phyloP scores from a whole-genome alignment of 345 rosid species.

The Pugionium cornutum region DNA sequence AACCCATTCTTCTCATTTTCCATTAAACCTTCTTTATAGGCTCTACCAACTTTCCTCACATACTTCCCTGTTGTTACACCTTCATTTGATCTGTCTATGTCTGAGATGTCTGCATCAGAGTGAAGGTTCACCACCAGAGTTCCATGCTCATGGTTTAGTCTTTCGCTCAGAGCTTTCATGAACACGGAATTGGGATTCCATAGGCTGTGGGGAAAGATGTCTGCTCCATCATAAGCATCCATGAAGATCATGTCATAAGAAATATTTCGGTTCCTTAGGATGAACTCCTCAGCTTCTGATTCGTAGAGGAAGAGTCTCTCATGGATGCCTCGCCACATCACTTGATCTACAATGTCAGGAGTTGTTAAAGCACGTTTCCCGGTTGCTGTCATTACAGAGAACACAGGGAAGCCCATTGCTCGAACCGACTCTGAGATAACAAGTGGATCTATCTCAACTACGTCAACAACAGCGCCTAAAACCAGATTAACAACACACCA shows the following conservation, averaged over 20 bases:
- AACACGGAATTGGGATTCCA: constrained; percentile 77
- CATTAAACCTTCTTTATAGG: constrained; percentile 57
- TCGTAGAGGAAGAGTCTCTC: constrained; percentile 80
- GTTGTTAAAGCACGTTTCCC: constrained; percentile 50
- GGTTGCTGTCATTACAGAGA: constrained; percentile 51
- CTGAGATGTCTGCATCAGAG: constrained; percentile 51
- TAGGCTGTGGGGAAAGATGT: constrained; percentile 75
- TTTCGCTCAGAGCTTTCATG: constrained; percentile 55
- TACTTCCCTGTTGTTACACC: constrained; percentile 50
- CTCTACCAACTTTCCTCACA: constrained; percentile 55
- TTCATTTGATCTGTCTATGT: constrained; percentile 34
- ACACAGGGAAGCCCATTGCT: constrained; percentile 91
- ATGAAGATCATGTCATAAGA: constrained; percentile 72
- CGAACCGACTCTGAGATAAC: constrained; percentile 73
- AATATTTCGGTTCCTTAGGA: constrained; percentile 43
- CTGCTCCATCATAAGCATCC: constrained; percentile 95
- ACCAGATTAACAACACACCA: not conserved
- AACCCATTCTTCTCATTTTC: constrained; percentile 47
- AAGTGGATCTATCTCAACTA: constrained; percentile 81
- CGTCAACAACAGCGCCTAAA: constrained; percentile 70
- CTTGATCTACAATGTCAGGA: constrained; percentile 52
- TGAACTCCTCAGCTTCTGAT: constrained; percentile 74
- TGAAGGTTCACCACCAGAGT: constrained; percentile 89
- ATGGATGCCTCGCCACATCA: constrained; percentile 81
- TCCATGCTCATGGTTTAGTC: constrained; percentile 72